A percentile compares a stretch with the other conserved stretches of the same genome.
These are phyloP conservation scores for Triangularia setosa DNA, from an alignment of 2,329 filamentous ascomycete species.

Conservation along the genomic window DNA sequence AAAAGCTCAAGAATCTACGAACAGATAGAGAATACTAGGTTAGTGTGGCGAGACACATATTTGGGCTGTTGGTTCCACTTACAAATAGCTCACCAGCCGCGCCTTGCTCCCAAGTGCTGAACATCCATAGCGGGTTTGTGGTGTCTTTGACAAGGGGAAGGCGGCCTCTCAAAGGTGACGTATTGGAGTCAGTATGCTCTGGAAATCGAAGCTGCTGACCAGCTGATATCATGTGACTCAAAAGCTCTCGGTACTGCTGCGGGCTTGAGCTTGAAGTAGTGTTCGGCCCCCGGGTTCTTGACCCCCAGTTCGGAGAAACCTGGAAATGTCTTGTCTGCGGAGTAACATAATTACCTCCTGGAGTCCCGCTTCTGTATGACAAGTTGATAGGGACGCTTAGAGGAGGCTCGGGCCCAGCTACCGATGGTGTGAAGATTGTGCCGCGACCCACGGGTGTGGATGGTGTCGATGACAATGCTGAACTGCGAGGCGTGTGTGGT, in stretches of 20 bases:
- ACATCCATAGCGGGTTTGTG: neutral
- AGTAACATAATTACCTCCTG: neutral
- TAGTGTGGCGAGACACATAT: neutral
- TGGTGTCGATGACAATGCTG: neutral
- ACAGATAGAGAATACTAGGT: neutral
- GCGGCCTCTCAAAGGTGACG: neutral
- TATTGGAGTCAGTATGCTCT: neutral
- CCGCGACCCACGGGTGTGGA: neutral
- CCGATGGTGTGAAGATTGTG: neutral
- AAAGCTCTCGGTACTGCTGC: neutral
- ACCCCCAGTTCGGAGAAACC: neutral
- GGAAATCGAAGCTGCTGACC: neutral
- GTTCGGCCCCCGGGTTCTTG: neutral
- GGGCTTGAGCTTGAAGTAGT: neutral
- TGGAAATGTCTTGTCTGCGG: neutral
- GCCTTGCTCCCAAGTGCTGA: neutral
- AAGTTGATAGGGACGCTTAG: neutral
- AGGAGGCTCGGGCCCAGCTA: neutral
- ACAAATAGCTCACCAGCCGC: conserved; percentile 11
- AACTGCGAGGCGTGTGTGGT: neutral
- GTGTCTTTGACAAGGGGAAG: neutral
- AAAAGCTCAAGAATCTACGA: neutral
- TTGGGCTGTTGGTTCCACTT: neutral
- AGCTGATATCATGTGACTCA: conserved; percentile 1
- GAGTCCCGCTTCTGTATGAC: neutral